Conservation (phyloP, 208 protist genomes). For the Crithidia thermophila region DNA sequence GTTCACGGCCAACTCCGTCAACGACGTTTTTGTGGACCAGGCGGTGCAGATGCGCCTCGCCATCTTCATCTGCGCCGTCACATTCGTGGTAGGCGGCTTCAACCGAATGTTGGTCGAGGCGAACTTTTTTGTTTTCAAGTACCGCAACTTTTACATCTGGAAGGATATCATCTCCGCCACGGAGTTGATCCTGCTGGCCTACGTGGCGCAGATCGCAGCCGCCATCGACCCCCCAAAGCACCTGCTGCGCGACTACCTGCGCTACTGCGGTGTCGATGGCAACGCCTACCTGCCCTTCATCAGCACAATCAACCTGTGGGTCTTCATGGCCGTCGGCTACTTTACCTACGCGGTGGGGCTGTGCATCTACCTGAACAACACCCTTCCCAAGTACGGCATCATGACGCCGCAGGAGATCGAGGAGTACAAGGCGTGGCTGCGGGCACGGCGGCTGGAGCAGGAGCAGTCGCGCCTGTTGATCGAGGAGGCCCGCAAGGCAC, state of each 20-base stretch:
- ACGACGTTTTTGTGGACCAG: slow-evolving; percentile 76
- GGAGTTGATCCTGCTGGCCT: slow-evolving; percentile 63
- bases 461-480: slow-evolving; percentile 49
- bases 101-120: slow-evolving; percentile 62
- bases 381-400: slow-evolving; percentile 77
- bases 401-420: slow-evolving; percentile 71
- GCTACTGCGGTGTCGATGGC: slow-evolving; percentile 42
- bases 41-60: slow-evolving; percentile 66
- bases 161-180: slow-evolving; percentile 76
- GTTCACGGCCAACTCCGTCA: slow-evolving; percentile 35
- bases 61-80: slow-evolving; percentile 56
- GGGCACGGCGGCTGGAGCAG: slow-evolving; percentile 34
- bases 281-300: slow-evolving; percentile 61
- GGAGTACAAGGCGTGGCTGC: slow-evolving; percentile 81
- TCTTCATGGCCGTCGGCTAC: slow-evolving; percentile 60
- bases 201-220: slow-evolving; percentile 48
- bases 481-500: slow-evolving; percentile 55
- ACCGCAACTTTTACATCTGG: slow-evolving; percentile 71
- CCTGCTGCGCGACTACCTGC: slow-evolving; percentile 65
- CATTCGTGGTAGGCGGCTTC: slow-evolving; percentile 48
- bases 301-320: slow-evolving; percentile 43
- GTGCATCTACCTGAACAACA: slow-evolving; percentile 68
- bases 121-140: slow-evolving; percentile 66
- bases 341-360: slow-evolving; percentile 51
- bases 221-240: slow-evolving; percentile 32